Evolutionary conservation across 1,139 yeast species (phyloP).

Genomic region (Suhomyces bribrorum): DNA sequence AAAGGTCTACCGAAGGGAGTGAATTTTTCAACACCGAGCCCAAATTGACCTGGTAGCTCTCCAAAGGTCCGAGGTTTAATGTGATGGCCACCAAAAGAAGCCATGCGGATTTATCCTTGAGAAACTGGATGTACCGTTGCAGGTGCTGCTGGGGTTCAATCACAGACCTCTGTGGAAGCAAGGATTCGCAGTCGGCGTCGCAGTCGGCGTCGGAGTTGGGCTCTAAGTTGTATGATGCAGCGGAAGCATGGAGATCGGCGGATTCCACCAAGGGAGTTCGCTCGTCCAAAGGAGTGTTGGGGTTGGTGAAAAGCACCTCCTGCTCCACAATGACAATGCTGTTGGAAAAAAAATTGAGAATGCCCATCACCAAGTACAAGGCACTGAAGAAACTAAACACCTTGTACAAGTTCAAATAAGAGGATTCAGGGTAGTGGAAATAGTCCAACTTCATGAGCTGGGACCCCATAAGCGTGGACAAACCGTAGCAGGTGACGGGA

Average conservation of each 20-base stretch:
- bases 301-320: constrained; percentile 40
- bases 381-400: constrained; percentile 62
- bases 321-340: constrained; percentile 65
- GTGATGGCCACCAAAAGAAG: constrained; percentile 62
- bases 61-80: constrained; percentile 80
- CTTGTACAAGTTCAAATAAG: constrained; percentile 46
- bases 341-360: constrained; percentile 61
- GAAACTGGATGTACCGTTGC: constrained; percentile 50
- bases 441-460: constrained; percentile 49
- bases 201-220: constrained; percentile 8
- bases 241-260: no score
- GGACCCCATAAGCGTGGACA: constrained; percentile 68
- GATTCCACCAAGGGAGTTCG: constrained; percentile 24
- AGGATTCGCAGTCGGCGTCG: constrained; percentile 16
- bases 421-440: constrained; percentile 30
- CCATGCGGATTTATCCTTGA: constrained; percentile 67
- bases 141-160: constrained; percentile 51
- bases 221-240: no score
- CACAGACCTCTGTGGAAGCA: constrained; percentile 29
- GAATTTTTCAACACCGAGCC: constrained; percentile 56
- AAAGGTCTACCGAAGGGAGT: constrained; percentile 40
- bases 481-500: constrained; percentile 86
- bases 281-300: constrained; percentile 21
- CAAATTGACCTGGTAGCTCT: constrained; percentile 82
- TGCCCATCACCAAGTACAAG: constrained; percentile 57